Conservation (phyloP, 164 flowering plant genomes). For the Vitis riparia region DNA sequence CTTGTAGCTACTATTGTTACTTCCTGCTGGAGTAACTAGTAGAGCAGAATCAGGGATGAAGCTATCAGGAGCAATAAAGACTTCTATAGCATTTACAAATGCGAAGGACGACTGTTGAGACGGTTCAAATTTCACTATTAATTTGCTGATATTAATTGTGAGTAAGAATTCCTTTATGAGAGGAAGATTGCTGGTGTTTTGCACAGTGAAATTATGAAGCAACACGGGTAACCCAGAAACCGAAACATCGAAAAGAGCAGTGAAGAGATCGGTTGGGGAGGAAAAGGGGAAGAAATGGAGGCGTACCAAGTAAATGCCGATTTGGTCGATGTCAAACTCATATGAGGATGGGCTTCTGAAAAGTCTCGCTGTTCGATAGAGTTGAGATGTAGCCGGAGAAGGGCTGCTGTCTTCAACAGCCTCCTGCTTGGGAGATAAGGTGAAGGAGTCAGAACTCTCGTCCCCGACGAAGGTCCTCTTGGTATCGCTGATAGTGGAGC, state of each 20-base stretch:
- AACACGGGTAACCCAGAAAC: background rate
- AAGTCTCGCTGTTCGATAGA: conserved; percentile 13
- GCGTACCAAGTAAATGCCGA: conserved; percentile 14
- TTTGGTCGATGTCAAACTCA: background rate
- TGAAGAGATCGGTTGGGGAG: background rate
- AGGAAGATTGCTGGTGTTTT: background rate
- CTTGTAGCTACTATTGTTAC: background rate
- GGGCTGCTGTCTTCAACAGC: background rate
- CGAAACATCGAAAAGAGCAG: conserved; percentile 2
- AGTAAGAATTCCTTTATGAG: conserved; percentile 7
- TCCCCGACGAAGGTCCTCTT: conserved; percentile 11
- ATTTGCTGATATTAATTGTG: background rate
- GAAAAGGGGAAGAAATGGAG: conserved; percentile 15
- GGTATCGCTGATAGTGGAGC: background rate
- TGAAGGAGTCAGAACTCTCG: background rate
- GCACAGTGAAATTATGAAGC: background rate
- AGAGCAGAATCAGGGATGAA: background rate
- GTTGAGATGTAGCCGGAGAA: background rate
- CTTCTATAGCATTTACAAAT: conserved; percentile 15
- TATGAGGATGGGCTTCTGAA: background rate
- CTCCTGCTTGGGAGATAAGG: background rate
- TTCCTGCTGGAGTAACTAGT: background rate
- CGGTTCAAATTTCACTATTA: background rate
- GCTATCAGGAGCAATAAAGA: background rate
- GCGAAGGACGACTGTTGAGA: conserved; percentile 7